Percentiles rank a stretch among this genome's conserved stretches.
Conservation (phyloP, 495 filamentous ascomycete genomes). For the Amphirosellinia nigrospora region DNA sequence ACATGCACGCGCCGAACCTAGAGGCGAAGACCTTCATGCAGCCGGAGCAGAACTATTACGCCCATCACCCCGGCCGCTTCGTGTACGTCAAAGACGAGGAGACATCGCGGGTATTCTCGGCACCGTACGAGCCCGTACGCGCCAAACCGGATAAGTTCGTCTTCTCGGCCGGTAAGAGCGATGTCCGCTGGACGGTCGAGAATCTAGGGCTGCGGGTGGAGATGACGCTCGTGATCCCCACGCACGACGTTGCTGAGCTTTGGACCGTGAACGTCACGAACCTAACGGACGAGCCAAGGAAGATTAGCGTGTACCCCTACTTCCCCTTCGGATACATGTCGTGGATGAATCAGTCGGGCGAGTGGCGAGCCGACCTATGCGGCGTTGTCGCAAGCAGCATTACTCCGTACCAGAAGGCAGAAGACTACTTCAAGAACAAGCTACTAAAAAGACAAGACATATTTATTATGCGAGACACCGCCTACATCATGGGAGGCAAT, state of each 20-base stretch:
- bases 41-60: constrained; percentile 64
- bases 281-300: constrained; percentile 49
- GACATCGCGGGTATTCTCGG: constrained; percentile 58
- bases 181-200: constrained; percentile 60
- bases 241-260: constrained; percentile 60
- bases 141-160: constrained; percentile 54
- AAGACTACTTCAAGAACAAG: constrained; percentile 64
- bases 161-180: constrained; percentile 61
- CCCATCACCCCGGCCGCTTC: constrained; percentile 64
- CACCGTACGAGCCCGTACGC: constrained; percentile 62
- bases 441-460: constrained; percentile 63
- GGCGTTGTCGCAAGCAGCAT: constrained; percentile 57
- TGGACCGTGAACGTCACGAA: constrained; percentile 62
- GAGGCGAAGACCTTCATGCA: constrained; percentile 67
- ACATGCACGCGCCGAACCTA: constrained; percentile 60
- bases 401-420: constrained; percentile 62
- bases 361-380: constrained; percentile 53
- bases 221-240: constrained; percentile 59
- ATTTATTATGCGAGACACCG: constrained; percentile 59
- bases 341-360: constrained; percentile 65
- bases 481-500: constrained; percentile 59
- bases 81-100: constrained; percentile 66
- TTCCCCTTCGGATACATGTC: constrained; percentile 66
- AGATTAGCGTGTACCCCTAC: constrained; percentile 60
- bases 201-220: constrained; percentile 56